A percentile compares a stretch with the other conserved stretches of the same genome.
Conservation (phyloP, 768 basidiomycete genomes). For the Tulasnella sp. region DNA sequence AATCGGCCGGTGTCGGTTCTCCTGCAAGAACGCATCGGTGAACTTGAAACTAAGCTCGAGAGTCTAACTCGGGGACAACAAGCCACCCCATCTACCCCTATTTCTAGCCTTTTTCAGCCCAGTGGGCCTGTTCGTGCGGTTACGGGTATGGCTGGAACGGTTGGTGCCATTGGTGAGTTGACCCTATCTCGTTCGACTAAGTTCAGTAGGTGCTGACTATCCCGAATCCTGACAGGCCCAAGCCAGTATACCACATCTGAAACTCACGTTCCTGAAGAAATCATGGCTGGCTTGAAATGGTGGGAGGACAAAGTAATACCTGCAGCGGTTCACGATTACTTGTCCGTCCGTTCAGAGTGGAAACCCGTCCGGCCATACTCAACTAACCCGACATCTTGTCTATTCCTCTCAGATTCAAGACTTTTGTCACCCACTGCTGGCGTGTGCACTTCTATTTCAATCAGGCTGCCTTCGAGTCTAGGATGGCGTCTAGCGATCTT, state of each 20-base stretch:
- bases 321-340: background rate
- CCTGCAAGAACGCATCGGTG: background rate
- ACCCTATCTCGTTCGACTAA: too few relatives aligned
- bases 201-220: too few relatives aligned
- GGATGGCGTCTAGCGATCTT: background rate
- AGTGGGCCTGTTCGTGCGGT: background rate
- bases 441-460: conserved; percentile 3
- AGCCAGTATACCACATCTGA: too few relatives aligned
- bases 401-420: background rate
- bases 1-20: background rate
- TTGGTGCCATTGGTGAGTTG: background rate
- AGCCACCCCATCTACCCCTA: background rate
- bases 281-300: background rate
- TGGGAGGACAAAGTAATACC: background rate
- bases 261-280: background rate
- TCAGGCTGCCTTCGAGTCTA: background rate
- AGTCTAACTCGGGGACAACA: background rate
- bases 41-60: conserved; percentile 1
- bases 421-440: background rate
- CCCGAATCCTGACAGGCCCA: too few relatives aligned
- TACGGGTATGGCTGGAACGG: background rate
- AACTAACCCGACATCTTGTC: too few relatives aligned
- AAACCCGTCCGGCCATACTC: too few relatives aligned
- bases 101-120: background rate
- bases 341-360: background rate